Evolutionary conservation across 352 stramenopile genomes (phyloP).

Genomic region (Globisporangium splendens): DNA sequence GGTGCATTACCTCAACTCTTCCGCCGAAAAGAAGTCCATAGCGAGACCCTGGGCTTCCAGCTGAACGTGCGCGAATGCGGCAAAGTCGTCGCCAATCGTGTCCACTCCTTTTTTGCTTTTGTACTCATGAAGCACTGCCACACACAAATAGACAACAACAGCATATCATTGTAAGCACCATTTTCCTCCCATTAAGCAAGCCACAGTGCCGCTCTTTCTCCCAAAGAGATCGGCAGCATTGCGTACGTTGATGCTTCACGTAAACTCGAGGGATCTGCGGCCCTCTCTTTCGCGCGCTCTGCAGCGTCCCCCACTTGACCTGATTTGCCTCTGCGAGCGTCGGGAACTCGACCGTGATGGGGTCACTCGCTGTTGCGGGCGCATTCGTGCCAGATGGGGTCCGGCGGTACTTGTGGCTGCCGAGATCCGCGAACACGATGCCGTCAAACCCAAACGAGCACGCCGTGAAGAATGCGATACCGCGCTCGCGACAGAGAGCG

Average conservation of each 20-base stretch:
- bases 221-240: background rate
- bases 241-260: constrained; percentile 68
- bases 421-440: constrained; percentile 78
- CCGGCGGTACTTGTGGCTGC: constrained; percentile 59
- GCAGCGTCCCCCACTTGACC: constrained; percentile 56
- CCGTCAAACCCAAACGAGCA: constrained; percentile 76
- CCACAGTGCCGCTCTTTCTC: too few species aligned
- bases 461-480: constrained; percentile 72
- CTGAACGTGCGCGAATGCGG: constrained; percentile 46
- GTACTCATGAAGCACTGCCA: constrained; percentile 72
- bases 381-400: constrained; percentile 14
- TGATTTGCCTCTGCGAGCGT: constrained; percentile 44
- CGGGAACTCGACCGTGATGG: constrained; percentile 48
- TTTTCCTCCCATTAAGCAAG: background rate
- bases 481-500: constrained; percentile 44
- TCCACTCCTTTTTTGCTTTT: constrained; percentile 21
- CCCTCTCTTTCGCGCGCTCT: constrained; percentile 65
- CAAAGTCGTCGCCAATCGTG: constrained; percentile 30
- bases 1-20: constrained; percentile 42
- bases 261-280: constrained; percentile 75
- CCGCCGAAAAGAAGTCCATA: constrained; percentile 49
- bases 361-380: constrained; percentile 25
- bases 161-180: background rate
- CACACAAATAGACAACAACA: background rate
- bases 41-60: constrained; percentile 57